Evolutionary conservation across 2,329 filamentous ascomycete genomes (phyloP), one percentile per base, ranked within the genome.

Genomic region (Botrytis fragariae): DNA sequence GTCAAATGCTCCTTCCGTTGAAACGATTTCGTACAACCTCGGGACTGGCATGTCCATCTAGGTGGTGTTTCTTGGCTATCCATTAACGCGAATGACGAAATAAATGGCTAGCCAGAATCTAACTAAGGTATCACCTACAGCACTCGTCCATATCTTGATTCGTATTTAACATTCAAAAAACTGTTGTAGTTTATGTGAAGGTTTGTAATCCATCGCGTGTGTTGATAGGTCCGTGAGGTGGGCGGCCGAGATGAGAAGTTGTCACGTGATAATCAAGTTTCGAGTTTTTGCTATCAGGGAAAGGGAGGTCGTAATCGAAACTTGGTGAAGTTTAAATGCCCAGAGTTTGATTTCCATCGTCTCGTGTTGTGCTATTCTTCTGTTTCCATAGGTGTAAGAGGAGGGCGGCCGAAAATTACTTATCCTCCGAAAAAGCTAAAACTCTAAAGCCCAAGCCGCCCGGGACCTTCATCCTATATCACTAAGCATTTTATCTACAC

Each of bases 1-100:
- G 74, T 75, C 35, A 80, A 72, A 67, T 80, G 79, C 67, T 80
- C 79, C 59, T 79, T 79, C 12, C 79, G 70, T 12, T 71, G 72
- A 48, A 79, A 80, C 4, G 73, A 72, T 59, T 76, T 79, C n/a
- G 73, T 76, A 61, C 79, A 80, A 2, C 72, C 75, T 37, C 57
- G 61, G 37, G 73, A 73, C n/a, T 69, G 71, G 70, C 79, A 80
- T 18, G 37, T 22, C 71, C 71, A 73, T 45, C 70, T 60, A 16
- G 48, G 37, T 12, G 51, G 20, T 9, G 29, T 16, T 59, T 57
- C 60, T 57, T 68, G 62, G 32, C 44, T 51, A 59, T 68, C 37
- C 54, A 61, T 60, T n/a, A 18, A 45, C 29, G 20, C 8, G 54
- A 54, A 22, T 3, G 22, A 9, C 20, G 16, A 35, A 14, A 35